A percentile compares a stretch with the other conserved stretches of the same genome.
Evolutionary conservation across 108 stramenopile genomes (phyloP).

Genomic region (Stephanodiscus triporus): DNA sequence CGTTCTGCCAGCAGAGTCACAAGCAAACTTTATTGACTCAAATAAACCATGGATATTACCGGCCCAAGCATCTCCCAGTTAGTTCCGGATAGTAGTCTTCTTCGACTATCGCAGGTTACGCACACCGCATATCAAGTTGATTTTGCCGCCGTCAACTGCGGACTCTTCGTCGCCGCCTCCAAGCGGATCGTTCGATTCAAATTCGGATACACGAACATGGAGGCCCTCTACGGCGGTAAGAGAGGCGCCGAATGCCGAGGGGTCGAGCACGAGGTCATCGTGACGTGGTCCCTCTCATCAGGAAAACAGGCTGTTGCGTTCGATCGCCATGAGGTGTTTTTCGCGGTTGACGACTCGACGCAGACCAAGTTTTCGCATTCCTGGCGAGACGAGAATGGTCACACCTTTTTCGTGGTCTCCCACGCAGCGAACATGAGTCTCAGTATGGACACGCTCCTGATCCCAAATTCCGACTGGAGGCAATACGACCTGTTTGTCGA

Average conservation of each 20-base stretch:
- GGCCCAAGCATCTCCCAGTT: no score
- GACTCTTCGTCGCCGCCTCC: slow-evolving; percentile 40
- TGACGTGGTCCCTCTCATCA: slow-evolving; percentile 51
- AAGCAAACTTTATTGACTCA: no score
- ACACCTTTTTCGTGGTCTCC: slow-evolving; percentile 15
- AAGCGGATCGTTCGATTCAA: slow-evolving; percentile 55
- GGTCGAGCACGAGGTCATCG: slow-evolving; percentile 49
- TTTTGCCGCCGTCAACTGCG: slow-evolving; percentile 40
- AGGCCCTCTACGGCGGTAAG: slow-evolving; percentile 32
- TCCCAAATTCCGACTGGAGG: slow-evolving; percentile 40
- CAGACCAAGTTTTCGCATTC: slow-evolving; percentile 55
- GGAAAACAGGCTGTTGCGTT: slow-evolving; percentile 45
- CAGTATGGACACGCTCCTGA: slow-evolving; percentile 8
- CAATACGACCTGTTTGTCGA: slow-evolving; percentile 52
- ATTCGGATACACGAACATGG: slow-evolving; percentile 54
- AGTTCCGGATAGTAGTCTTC: no score
- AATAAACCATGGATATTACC: no score
- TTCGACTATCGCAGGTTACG: slow-evolving; percentile 10
- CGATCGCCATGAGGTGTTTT: slow-evolving; percentile 39
- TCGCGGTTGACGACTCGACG: slow-evolving; percentile 29
- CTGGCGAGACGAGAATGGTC: slow-evolving; percentile 54
- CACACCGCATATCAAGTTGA: slow-evolving; percentile 55
- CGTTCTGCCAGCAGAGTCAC: no score
- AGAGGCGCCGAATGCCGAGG: slow-evolving; percentile 54
- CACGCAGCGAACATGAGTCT: slow-evolving; percentile 36